Conservation (phyloP, 2,329 filamentous ascomycete species). For the Fusarium mexicanum region DNA sequence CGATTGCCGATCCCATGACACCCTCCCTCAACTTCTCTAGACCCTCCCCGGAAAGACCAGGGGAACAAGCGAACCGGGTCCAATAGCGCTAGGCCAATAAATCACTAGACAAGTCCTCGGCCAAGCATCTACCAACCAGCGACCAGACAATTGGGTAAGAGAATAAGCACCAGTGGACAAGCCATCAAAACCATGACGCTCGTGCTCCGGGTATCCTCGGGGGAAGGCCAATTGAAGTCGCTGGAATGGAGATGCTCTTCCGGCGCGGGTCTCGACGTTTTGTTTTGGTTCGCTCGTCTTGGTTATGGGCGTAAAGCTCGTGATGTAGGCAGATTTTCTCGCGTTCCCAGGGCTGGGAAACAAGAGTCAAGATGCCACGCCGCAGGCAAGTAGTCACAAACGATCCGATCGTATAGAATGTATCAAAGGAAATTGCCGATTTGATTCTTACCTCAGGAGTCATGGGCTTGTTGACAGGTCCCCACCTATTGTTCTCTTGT, state of each 20-base stretch:
- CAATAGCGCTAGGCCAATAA: slow-evolving; percentile 25
- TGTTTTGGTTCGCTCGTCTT: slow-evolving; percentile 7
- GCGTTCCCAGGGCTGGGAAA: background rate
- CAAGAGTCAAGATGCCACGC: slow-evolving; percentile 11
- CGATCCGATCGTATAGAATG: slow-evolving; percentile 5
- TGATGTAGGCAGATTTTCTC: slow-evolving; percentile 27
- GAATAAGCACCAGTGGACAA: slow-evolving; percentile 43
- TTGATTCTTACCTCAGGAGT: slow-evolving; percentile 77
- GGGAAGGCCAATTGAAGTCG: slow-evolving; percentile 35
- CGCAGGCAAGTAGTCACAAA: slow-evolving; percentile 7
- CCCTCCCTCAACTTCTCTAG: slow-evolving; percentile 10
- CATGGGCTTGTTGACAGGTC: slow-evolving; percentile 99
- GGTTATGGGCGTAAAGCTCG: slow-evolving; percentile 18
- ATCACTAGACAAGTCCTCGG: slow-evolving; percentile 28
- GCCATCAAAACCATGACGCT: slow-evolving; percentile 39
- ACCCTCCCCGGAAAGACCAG: slow-evolving; percentile 28
- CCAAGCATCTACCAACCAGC: slow-evolving; percentile 42
- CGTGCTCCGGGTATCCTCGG: slow-evolving; percentile 43
- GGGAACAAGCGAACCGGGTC: slow-evolving; percentile 33
- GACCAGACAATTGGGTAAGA: slow-evolving; percentile 43
- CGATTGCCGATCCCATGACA: slow-evolving; percentile 43
- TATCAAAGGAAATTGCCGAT: slow-evolving; percentile 13
- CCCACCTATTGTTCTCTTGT: slow-evolving; percentile 69
- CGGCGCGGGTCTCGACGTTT: slow-evolving; percentile 20
- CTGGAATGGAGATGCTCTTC: slow-evolving; percentile 37